Conservation (phyloP, 2,329 filamentous ascomycete genomes). For the Stylonectria norvegica region DNA sequence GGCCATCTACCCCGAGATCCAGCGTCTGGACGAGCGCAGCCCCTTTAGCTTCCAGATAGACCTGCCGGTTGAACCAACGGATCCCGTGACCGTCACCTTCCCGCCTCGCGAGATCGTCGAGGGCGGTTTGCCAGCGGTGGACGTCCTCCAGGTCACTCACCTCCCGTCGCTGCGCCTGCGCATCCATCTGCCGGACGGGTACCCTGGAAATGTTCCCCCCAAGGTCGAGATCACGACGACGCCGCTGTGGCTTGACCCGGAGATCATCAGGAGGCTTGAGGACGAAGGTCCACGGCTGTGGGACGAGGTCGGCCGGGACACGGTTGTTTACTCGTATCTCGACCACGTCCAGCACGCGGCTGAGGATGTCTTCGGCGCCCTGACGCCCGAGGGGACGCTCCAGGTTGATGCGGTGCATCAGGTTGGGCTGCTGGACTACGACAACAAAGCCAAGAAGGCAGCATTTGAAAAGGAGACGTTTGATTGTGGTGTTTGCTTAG, state of each 20-base stretch:
- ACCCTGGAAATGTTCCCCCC: constrained; percentile 54
- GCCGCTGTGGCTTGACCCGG: constrained; percentile 54
- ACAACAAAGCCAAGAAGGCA: constrained; percentile 68
- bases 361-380: constrained; percentile 59
- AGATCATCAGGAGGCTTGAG: constrained; percentile 48
- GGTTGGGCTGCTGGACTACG: constrained; percentile 72
- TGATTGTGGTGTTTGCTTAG: constrained; percentile 80
- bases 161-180: constrained; percentile 55
- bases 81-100: constrained; percentile 56
- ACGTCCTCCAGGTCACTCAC: constrained; percentile 52
- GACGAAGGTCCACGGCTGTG: constrained; percentile 52
- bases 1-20: constrained; percentile 66
- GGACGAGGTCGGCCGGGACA: constrained; percentile 59
- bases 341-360: constrained; percentile 59
- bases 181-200: constrained; percentile 54
- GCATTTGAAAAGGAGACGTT: constrained; percentile 83
- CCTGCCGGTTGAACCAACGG: constrained; percentile 53
- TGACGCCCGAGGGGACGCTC: constrained; percentile 45
- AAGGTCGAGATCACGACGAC: constrained; percentile 48
- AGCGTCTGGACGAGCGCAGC: constrained; percentile 36
- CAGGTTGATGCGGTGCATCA: constrained; percentile 57
- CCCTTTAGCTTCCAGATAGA: constrained; percentile 53
- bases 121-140: constrained; percentile 25
- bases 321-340: constrained; percentile 60
- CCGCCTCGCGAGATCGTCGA: constrained; percentile 40